Conservation (phyloP, 768 basidiomycete genomes). For the Cystobasidium ongulense region DNA sequence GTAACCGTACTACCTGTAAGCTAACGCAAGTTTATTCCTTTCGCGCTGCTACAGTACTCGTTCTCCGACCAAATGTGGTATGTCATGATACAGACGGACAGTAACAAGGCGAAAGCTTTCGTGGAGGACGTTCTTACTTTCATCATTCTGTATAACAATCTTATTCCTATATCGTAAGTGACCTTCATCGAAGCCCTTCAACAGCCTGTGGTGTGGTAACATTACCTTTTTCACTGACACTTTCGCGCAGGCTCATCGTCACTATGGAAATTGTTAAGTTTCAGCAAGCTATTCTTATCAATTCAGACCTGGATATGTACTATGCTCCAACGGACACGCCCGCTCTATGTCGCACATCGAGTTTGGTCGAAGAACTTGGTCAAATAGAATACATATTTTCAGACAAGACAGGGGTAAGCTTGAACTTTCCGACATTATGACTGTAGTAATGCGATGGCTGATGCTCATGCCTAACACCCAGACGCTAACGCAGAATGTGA, state of each 20-base stretch:
- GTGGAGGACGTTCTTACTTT: slow-evolving; percentile 96
- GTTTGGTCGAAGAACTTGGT: slow-evolving; percentile 93
- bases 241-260: slow-evolving; percentile 62
- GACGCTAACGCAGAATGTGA: slow-evolving; percentile 91
- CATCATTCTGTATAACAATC: slow-evolving; percentile 96
- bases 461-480: background rate
- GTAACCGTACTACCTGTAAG: background rate
- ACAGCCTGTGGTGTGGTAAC: background rate
- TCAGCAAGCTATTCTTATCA: slow-evolving; percentile 94
- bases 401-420: slow-evolving; percentile 68
- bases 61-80: slow-evolving; percentile 86
- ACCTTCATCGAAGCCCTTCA: no score
- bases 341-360: slow-evolving; percentile 93
- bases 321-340: slow-evolving; percentile 89
- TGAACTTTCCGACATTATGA: no score
- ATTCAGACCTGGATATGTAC: slow-evolving; percentile 89
- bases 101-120: slow-evolving; percentile 57
- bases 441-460: no score
- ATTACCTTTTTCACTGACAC: background rate
- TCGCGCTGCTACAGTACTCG: slow-evolving; percentile 57
- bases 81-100: slow-evolving; percentile 53
- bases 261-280: slow-evolving; percentile 99
- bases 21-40: background rate
- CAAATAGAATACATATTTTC: slow-evolving; percentile 96
- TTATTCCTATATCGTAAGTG: slow-evolving; percentile 86